Base-by-base conservation (phyloP, 2,329 filamentous ascomycete genomes). In the Paracamarosporium sp. region DNA sequence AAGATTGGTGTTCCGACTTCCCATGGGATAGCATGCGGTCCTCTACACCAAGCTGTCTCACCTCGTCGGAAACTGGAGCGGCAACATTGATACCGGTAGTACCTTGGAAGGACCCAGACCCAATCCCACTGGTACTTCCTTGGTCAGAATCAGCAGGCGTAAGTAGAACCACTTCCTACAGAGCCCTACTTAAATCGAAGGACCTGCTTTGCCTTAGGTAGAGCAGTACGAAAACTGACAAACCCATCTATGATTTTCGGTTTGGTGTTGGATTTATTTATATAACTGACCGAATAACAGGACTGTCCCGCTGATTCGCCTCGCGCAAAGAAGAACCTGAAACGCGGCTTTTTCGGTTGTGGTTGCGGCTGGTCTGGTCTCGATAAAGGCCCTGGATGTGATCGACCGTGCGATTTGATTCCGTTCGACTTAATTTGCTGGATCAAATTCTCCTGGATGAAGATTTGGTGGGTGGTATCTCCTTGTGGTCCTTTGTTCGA, bases 1-100 rank as follows among this genome's bases (percentile, higher is more conserved):
- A 33, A n/a, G 28, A 13, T 27, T 59, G 56, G 56, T 59, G 56
- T 35, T 17, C 13, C 17, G 33, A 48, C 2, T 60, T 53, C 48
- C 46, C 46, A 24, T 60, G 53, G 53, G 28, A 47, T 35, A 22
- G 24, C n/a, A 51, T 30, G 25, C 48, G 35, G 8, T 27, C 22
- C 3, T 9, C n/a, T 13, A 48, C 45, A 15, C 25, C 45, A 11
- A 51, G 31, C n/a, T 3, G 7, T 20, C 8, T n/a, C 4, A 5
- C 35, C 35, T 7, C 35, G 8, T 38, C 35, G 4, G 17, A 11
- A 1, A 9, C 13, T 31, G 3, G 9, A 31, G 30, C 13, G 30
- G 30, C 13, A 11, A 3, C 30, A 31, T 13, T 13, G 7, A 31
- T 31, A 3, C 30, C 30, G 30, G 30, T 31, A 3, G 13, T 11